Conservation (phyloP, 2,329 filamentous ascomycete genomes). For the Pseudovirgaria hyperparasitica region DNA sequence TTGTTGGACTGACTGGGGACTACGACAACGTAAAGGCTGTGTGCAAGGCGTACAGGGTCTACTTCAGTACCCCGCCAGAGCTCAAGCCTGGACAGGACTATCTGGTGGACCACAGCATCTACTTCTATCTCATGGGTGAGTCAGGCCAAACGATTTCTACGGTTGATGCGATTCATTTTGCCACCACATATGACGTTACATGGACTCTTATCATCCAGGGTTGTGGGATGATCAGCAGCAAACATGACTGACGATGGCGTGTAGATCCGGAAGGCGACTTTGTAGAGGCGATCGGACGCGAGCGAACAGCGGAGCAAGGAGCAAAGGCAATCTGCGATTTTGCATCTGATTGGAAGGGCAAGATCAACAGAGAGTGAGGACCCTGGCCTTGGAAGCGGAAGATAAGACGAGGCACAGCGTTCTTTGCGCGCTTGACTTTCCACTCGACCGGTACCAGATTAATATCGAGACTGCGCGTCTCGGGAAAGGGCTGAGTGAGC, state of each 20-base stretch:
- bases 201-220: background rate
- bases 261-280: constrained; percentile 91
- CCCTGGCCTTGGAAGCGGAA: too few relatives aligned
- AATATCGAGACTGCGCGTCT: too few relatives aligned
- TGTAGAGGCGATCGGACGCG: constrained; percentile 88
- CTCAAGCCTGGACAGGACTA: constrained; percentile 94
- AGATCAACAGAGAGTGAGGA: constrained; percentile 37
- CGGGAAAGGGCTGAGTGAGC: too few relatives aligned
- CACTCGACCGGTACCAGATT: too few relatives aligned
- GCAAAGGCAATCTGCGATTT: constrained; percentile 77
- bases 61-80: constrained; percentile 83
- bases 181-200: background rate
- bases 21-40: constrained; percentile 90
- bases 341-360: constrained; percentile 62
- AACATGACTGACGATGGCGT: constrained; percentile 10
- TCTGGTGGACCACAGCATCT: constrained; percentile 95
- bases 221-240: background rate
- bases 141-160: constrained; percentile 6
- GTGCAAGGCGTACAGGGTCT: constrained; percentile 93
- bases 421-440: too few relatives aligned
- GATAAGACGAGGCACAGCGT: too few relatives aligned
- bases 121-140: constrained; percentile 92
- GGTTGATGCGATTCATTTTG: background rate
- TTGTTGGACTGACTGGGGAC: constrained; percentile 81
- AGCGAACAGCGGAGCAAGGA: constrained; percentile 81